Base-by-base conservation (phyloP, 2,329 filamentous ascomycete species). In the Rhynchosporium secalis region DNA sequence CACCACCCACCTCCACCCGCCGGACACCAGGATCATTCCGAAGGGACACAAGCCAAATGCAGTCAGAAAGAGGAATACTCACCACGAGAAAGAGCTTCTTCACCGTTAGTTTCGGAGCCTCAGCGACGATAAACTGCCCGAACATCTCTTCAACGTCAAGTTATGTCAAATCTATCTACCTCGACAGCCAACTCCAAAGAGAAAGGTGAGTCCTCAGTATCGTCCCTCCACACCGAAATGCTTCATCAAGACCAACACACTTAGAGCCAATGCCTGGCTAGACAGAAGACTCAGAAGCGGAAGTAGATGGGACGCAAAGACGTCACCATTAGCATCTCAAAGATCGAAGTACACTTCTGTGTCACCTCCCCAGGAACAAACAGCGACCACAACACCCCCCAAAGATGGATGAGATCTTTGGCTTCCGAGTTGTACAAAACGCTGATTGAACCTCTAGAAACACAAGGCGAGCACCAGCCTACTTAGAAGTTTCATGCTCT, bases 311-410 rank as follows among this genome's bases (percentile, higher is more conserved):
- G 31, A 20, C 49, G 36, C 49, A n/a, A 54, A 54, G 49, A 54
- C 49, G 49, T 20, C 49, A 41, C 20, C n/a, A 36, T 38, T n/a
- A 20, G 15, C 36, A 13, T 41, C 2, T 1, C 49, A 40, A 13
- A 26, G 49, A 41, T 40, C 49, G 9, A 54, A 54, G 36, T 54
- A 54, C 49, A 54, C 49, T 20, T 54, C 49, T 54, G 49, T 54
- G 49, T 54, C 49, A 40, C 49, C 49, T 54, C 49, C 49, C 49
- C 49, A 54, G 49, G 36, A 40, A 40, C 49, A 52, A 40, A 20
- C 49, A 12, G 33, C 33, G 12, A 4, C 15, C 3, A 5, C 48
- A 33, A 52, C 48, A n/a, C 48, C 33, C 2, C 49, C 49, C 49
- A 41, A 36, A 41, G 49, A 54, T 40, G 15, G 49, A 40, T 38